Percentiles rank a stretch among this genome's conserved stretches.
These are phyloP conservation scores for Cinchona pubescens DNA, from an alignment of 257 asterid species.

Conservation along the genomic window DNA sequence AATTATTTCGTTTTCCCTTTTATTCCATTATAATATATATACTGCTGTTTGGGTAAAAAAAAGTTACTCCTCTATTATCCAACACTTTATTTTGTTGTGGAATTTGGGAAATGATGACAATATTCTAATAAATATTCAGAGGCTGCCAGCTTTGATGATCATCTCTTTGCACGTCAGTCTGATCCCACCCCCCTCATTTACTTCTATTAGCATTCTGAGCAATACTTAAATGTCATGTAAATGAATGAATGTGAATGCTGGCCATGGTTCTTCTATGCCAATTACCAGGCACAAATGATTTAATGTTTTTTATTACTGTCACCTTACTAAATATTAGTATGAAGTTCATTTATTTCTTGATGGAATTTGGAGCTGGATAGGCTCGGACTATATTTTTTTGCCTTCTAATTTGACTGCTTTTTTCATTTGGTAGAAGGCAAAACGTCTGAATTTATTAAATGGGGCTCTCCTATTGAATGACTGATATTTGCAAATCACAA, in stretches of 20 bases:
- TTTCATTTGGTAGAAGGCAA: not conserved
- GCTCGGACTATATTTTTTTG: not conserved
- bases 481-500: not conserved
- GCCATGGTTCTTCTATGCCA: no score
- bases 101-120: slow-evolving; percentile 34
- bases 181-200: slow-evolving; percentile 17
- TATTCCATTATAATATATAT: no score
- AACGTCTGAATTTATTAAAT: slow-evolving; percentile 8
- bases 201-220: not conserved
- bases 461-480: not conserved
- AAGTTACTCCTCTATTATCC: no score
- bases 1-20: no score
- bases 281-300: slow-evolving; percentile 4
- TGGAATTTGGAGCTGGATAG: not conserved
- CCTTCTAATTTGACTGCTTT: not conserved
- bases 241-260: not conserved
- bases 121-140: slow-evolving; percentile 19
- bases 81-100: no score
- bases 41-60: no score
- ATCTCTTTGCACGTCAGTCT: slow-evolving; percentile 28
- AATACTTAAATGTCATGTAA: not conserved
- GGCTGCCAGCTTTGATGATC: slow-evolving; percentile 35
- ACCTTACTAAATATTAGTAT: no score
- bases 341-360: not conserved
- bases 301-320: slow-evolving; percentile 8